Evolutionary conservation across 2,329 filamentous ascomycete species (phyloP), one percentile per base, ranked within the genome.

Genomic region (Cladophialophora psammophila): DNA sequence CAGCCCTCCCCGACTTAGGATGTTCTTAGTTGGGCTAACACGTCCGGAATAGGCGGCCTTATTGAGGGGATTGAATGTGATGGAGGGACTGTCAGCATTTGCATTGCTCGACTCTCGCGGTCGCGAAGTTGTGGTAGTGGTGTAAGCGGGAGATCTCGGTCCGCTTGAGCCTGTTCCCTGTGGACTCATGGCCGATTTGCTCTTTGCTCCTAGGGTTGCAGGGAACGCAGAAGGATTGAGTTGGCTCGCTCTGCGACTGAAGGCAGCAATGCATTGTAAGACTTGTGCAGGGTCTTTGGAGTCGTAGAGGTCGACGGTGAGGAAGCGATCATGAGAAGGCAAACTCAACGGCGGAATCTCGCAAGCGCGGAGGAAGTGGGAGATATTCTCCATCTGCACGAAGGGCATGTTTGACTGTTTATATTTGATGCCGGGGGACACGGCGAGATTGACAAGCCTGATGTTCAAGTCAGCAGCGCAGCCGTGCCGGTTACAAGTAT

Each of bases 351-450:
- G 95, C 32, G 91, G 88, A 59, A 87, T 83, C 79, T 97, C 92
- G 82, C 94, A 96, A 67, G 93, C 93, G 75, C 88, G 89, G 62
- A 99, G 88, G 80, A 97, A 99, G 76, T 96, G 92, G 4, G 94
- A 96, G 76, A 99, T 97, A 78, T 99, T 99, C 79, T 99, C 95
- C 94, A 98, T 98, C 80, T 99, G 95, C 48, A 98, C 94, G 77
- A 99, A 99, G 0, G 95, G 95, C 94, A 98, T 98, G 48, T 88
- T 82, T 0, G 94, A 97, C 76, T 90, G 85, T 81, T 98, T 98
- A 86, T 91, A 98, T 78, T 90, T 93, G 80, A 97, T 87, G 36
- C 90, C 90, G 0, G 92, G 91, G 15, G 90, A 87, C 32, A 92
- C 91, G 36, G 87, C 91, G 64, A 94, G 85, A 76, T 97, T 98